Evolutionary conservation across 2,329 filamentous ascomycete species (phyloP).

Genomic region (Aspergillus unguis): DNA sequence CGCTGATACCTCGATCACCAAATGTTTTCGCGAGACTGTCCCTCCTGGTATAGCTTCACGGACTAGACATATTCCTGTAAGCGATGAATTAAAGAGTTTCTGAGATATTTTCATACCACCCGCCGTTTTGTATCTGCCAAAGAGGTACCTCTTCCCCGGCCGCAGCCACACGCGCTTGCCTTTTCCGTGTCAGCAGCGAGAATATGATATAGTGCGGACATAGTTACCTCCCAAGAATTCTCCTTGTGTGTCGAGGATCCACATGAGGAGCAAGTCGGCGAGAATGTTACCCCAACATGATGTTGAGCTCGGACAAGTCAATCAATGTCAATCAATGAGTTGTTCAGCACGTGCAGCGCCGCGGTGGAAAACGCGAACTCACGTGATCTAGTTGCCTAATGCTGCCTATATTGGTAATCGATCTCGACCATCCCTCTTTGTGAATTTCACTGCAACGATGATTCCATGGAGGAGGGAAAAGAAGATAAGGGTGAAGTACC

Average conservation of each 20-base stretch:
- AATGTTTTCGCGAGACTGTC: slow-evolving; percentile 83
- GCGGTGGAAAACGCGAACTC: slow-evolving; percentile 31
- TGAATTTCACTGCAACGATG: slow-evolving; percentile 12
- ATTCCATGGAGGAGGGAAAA: slow-evolving; percentile 19
- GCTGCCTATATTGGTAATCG: slow-evolving; percentile 26
- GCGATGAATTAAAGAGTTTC: no score
- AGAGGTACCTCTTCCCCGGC: slow-evolving; percentile 79
- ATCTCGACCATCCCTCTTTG: not conserved
- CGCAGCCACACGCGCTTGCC: slow-evolving; percentile 77
- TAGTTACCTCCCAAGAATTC: slow-evolving; percentile 46
- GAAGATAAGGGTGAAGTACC: slow-evolving; percentile 19
- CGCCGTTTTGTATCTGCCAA: slow-evolving; percentile 69
- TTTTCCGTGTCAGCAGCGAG: slow-evolving; percentile 30
- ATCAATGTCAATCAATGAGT: not conserved
- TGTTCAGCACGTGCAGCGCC: slow-evolving; percentile 7
- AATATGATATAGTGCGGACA: slow-evolving; percentile 43
- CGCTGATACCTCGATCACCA: slow-evolving; percentile 68
- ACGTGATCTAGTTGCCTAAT: slow-evolving; percentile 33
- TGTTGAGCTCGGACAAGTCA: not conserved
- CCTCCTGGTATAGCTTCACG: slow-evolving; percentile 72
- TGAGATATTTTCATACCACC: slow-evolving; percentile 49
- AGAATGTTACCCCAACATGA: not conserved
- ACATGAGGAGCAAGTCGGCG: slow-evolving; percentile 48
- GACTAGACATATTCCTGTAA: slow-evolving; percentile 41
- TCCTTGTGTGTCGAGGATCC: slow-evolving; percentile 58